These are phyloP conservation scores for Metarhizium humberi DNA, from an alignment of 2,329 filamentous ascomycete genomes.

Conservation along the genomic window DNA sequence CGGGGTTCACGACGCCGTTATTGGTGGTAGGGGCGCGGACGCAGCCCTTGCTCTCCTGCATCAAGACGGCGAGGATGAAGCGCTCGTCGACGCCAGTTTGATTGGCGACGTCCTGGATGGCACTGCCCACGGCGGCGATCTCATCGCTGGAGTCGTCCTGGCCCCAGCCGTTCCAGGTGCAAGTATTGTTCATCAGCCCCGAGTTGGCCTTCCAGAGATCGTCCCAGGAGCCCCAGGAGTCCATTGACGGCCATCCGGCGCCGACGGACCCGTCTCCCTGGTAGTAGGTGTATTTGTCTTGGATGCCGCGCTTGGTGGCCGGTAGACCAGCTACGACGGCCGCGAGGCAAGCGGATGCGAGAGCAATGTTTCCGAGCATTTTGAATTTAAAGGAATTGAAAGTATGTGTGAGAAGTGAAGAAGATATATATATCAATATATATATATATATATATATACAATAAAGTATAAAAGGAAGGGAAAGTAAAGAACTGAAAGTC, in stretches of 20 bases:
- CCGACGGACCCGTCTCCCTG: slow-evolving; percentile 12
- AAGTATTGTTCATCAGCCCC: slow-evolving; percentile 9
- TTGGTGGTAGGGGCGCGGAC: slow-evolving; percentile 30
- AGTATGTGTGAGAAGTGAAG: too few species aligned
- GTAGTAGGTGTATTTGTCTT: slow-evolving; percentile 9
- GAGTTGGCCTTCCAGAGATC: slow-evolving; percentile 12
- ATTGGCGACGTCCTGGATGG: slow-evolving; percentile 22
- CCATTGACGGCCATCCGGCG: slow-evolving; percentile 13
- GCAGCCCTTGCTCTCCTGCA: slow-evolving; percentile 35
- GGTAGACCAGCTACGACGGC: not conserved
- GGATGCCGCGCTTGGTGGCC: not conserved
- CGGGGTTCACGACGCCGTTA: slow-evolving; percentile 32
- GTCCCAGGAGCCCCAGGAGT: slow-evolving; percentile 10
- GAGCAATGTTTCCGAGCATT: not conserved
- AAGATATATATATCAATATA: too few species aligned
- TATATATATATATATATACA: too few species aligned
- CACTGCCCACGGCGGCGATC: slow-evolving; percentile 15
- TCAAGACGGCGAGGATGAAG: slow-evolving; percentile 32
- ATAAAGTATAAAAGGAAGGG: too few species aligned
- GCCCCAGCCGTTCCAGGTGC: slow-evolving; percentile 11
- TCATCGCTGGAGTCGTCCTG: slow-evolving; percentile 8
- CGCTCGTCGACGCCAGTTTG: slow-evolving; percentile 24
- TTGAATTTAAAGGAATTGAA: not conserved
- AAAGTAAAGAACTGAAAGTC: too few species aligned
- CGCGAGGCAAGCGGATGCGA: not conserved